These are phyloP conservation scores for Shiraia sp. DNA, from an alignment of 2,329 filamentous ascomycete species.

Conservation along the genomic window DNA sequence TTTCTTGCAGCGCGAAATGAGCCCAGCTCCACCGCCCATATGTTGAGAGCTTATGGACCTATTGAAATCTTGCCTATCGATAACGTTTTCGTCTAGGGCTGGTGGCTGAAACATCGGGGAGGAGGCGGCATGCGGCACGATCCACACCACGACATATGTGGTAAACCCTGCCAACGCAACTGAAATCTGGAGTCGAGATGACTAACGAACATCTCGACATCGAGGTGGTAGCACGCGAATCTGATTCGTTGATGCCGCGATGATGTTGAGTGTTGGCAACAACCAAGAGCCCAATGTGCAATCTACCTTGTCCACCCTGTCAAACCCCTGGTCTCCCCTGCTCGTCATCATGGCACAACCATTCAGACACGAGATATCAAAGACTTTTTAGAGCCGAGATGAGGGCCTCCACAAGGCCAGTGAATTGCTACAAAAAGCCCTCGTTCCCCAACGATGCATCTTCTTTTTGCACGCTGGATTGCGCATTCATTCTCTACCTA, in stretches of 20 bases:
- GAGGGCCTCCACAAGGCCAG: conserved; percentile 6
- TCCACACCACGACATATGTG: conserved; percentile 1
- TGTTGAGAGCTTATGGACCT: conserved; percentile 14
- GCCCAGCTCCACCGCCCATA: too few relatives aligned
- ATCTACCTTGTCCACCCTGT: too few relatives aligned
- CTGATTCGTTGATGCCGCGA: too few relatives aligned
- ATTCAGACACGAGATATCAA: conserved; percentile 12
- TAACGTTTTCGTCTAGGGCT: conserved; percentile 12
- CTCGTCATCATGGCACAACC: conserved; percentile 12
- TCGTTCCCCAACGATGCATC: conserved; percentile 7
- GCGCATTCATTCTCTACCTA: conserved; percentile 26
- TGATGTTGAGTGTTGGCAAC: too few relatives aligned
- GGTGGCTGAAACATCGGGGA: conserved; percentile 22
- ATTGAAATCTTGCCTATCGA: conserved; percentile 19
- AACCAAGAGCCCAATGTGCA: too few relatives aligned
- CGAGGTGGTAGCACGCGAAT: too few relatives aligned
- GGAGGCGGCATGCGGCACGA: conserved; percentile 12
- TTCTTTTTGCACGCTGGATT: conserved; percentile 10
- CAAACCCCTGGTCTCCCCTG: neutral
- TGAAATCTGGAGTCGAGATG: too few relatives aligned
- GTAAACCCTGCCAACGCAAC: too few relatives aligned
- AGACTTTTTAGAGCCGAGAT: conserved; percentile 12
- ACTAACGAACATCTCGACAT: too few relatives aligned
- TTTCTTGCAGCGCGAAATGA: too few relatives aligned
- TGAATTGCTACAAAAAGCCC: conserved; percentile 19